A percentile compares a stretch with the other conserved stretches of the same genome.
phyloP scores from a whole-genome alignment of 768 basidiomycete species.

The Dioszegia crocea region DNA sequence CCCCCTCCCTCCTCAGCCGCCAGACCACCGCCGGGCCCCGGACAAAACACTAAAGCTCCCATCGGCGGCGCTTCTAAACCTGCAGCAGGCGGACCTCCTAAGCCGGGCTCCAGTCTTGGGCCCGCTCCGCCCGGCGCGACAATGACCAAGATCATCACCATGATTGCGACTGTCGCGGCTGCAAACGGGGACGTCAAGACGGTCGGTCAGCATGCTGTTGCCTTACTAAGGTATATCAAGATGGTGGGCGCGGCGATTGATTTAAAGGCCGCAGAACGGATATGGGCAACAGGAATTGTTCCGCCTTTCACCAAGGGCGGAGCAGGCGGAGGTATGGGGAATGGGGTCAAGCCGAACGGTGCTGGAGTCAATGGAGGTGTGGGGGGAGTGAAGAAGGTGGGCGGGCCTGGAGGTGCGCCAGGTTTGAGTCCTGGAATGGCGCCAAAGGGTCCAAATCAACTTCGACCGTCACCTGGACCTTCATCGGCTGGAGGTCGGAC shows the following conservation, averaged over 20 bases:
- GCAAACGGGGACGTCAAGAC: conserved; percentile 38
- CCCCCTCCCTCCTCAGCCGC: background rate
- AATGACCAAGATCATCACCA: conserved; percentile 27
- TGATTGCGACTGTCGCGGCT: conserved; percentile 40
- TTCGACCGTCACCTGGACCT: background rate
- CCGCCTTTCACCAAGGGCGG: conserved; percentile 13
- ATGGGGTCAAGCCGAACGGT: conserved; percentile 12
- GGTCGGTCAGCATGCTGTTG: conserved; percentile 36
- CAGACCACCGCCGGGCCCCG: background rate
- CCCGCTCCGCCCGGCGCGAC: conserved; percentile 39
- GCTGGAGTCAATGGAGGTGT: background rate
- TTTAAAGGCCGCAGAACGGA: conserved; percentile 31
- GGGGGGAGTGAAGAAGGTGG: background rate
- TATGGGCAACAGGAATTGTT: conserved; percentile 41
- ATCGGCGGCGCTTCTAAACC: background rate
- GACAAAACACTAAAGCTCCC: background rate
- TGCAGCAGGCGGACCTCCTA: conserved; percentile 2
- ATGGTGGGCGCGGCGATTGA: conserved; percentile 42
- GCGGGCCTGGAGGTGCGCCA: background rate
- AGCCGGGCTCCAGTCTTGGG: conserved; percentile 17
- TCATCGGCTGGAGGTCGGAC: background rate
- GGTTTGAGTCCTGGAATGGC: background rate
- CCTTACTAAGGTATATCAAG: conserved; percentile 36
- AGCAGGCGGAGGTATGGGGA: no score
- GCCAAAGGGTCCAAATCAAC: background rate